These are phyloP conservation scores for Hemisphaericaspora lyxosophila DNA, from an alignment of 1,139 yeast genomes.

Conservation along the genomic window DNA sequence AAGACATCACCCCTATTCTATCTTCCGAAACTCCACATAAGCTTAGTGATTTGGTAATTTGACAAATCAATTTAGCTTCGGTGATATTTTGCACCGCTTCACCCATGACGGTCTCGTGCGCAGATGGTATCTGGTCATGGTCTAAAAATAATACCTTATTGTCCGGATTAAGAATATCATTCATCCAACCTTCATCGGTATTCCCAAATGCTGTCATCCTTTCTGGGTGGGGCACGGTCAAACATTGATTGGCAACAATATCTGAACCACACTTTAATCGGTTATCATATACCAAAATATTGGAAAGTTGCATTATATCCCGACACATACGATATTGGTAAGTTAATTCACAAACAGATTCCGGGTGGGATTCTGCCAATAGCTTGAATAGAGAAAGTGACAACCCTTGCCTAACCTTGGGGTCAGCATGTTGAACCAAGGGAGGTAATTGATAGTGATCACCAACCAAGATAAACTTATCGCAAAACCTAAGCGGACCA, in stretches of 20 bases:
- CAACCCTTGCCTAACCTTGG: conserved; percentile 59
- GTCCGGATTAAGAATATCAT: conserved; percentile 26
- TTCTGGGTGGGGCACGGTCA: conserved; percentile 46
- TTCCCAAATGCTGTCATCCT: conserved; percentile 12
- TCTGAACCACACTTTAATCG: conserved; percentile 72
- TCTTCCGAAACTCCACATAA: conserved; percentile 58
- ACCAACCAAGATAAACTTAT: conserved; percentile 85
- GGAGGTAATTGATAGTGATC: conserved; percentile 95
- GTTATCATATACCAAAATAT: conserved; percentile 74
- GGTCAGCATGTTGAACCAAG: conserved; percentile 61
- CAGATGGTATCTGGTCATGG: conserved; percentile 63
- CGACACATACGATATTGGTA: conserved; percentile 91
- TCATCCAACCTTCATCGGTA: conserved; percentile 30
- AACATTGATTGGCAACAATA: conserved; percentile 56
- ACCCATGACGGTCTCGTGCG: conserved; percentile 54
- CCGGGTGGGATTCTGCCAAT: conserved; percentile 70
- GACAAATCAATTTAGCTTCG: conserved; percentile 67
- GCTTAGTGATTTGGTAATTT: conserved; percentile 60
- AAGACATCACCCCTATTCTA: conserved; percentile 83
- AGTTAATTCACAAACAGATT: conserved; percentile 68
- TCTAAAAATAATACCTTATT: conserved; percentile 72
- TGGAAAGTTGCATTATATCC: conserved; percentile 83
- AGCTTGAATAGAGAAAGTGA: conserved; percentile 74
- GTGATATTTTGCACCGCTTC: conserved; percentile 70
- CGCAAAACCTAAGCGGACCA: conserved; percentile 80